Conservation (phyloP, 164 flowering plant genomes). For the Dillenia suffruticosa region DNA sequence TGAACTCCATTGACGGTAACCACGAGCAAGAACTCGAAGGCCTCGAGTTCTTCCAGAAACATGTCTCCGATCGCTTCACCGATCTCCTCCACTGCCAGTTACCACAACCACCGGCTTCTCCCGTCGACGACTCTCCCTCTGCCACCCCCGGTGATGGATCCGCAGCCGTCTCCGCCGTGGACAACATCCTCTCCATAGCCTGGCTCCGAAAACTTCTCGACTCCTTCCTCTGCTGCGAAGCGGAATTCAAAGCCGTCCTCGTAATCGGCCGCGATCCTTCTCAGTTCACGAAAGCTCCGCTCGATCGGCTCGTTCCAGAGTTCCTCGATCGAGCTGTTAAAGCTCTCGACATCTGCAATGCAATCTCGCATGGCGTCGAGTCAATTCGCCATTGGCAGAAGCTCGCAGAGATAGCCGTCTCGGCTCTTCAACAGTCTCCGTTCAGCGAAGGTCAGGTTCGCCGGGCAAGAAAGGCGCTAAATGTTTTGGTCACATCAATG, state of each 20-base stretch:
- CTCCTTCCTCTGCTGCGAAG: slow-evolving; percentile 63
- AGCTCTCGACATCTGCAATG: slow-evolving; percentile 66
- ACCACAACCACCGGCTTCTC: slow-evolving; percentile 3
- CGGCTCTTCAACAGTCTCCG: slow-evolving; percentile 42
- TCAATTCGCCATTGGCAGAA: slow-evolving; percentile 47
- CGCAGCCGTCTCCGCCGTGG: background rate
- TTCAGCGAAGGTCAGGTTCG: slow-evolving; percentile 60
- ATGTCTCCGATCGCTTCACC: slow-evolving; percentile 59
- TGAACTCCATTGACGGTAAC: slow-evolving; percentile 45
- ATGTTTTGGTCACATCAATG: slow-evolving; percentile 34
- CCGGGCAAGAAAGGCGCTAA: slow-evolving; percentile 52
- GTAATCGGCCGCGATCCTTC: slow-evolving; percentile 58
- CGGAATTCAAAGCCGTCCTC: slow-evolving; percentile 66
- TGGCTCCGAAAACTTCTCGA: slow-evolving; percentile 75
- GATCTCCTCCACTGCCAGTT: slow-evolving; percentile 23
- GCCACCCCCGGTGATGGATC: slow-evolving; percentile 7
- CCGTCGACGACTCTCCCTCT: slow-evolving; percentile 6
- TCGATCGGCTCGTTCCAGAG: slow-evolving; percentile 64
- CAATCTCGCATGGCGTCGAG: slow-evolving; percentile 51
- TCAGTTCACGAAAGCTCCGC: slow-evolving; percentile 49
- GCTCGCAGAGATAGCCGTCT: slow-evolving; percentile 50
- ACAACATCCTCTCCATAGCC: slow-evolving; percentile 45
- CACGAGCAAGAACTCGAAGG: slow-evolving; percentile 66
- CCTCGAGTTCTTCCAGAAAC: slow-evolving; percentile 65
- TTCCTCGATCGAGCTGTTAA: slow-evolving; percentile 58